Evolutionary conservation across 2,329 filamentous ascomycete species (phyloP).

Genomic region (Colletotrichum sp.): DNA sequence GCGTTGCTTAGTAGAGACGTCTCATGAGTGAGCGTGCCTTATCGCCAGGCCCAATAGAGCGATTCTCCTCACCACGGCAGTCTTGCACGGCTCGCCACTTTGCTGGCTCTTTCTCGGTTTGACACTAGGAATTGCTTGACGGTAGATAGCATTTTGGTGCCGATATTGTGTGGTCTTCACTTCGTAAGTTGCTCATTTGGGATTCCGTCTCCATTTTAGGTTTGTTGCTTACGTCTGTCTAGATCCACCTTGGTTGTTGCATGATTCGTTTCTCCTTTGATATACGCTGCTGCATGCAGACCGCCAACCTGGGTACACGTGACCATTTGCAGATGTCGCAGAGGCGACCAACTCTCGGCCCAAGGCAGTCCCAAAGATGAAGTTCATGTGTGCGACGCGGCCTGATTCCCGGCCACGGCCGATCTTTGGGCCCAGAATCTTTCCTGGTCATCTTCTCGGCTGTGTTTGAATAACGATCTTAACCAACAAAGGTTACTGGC

Average conservation of each 20-base stretch:
- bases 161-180: neutral
- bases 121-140: neutral
- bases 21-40: conserved; percentile 8
- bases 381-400: neutral
- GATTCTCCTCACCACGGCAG: conserved; percentile 9
- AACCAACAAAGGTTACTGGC: neutral
- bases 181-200: neutral
- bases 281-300: neutral
- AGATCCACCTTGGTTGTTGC: neutral
- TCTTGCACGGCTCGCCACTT: neutral
- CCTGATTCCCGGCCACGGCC: neutral
- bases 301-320: neutral
- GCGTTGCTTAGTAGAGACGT: conserved; percentile 16
- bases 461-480: neutral
- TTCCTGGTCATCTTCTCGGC: neutral
- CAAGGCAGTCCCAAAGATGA: neutral
- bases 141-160: neutral
- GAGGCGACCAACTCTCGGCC: neutral
- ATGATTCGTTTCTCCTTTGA: neutral
- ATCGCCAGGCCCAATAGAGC: conserved; percentile 22
- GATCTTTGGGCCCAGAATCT: neutral
- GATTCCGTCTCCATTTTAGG: neutral
- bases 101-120: neutral
- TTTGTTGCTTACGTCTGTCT: neutral
- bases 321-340: neutral